These are phyloP conservation scores for Calvatia gigantea DNA, from an alignment of 768 basidiomycete species.

Conservation along the genomic window DNA sequence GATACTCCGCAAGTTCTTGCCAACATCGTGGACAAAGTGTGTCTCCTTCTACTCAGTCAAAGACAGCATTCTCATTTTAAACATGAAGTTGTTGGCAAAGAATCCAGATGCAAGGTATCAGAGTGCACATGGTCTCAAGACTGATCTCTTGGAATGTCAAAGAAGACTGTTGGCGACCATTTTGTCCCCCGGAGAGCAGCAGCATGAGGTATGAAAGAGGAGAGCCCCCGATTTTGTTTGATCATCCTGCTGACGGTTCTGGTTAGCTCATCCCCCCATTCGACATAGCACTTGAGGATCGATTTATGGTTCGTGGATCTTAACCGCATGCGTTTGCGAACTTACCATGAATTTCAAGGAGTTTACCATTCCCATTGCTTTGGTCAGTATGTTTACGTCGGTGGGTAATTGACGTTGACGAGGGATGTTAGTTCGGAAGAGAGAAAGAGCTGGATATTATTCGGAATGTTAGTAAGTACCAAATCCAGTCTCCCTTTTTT, in stretches of 20 bases:
- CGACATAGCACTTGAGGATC: conserved; percentile 61
- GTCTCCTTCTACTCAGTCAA: not conserved
- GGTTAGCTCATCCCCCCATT: conserved; percentile 64
- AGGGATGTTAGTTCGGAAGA: conserved; percentile 53
- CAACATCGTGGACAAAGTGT: conserved; percentile 64
- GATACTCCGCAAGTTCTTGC: conserved; percentile 73
- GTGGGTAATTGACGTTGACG: conserved; percentile 3
- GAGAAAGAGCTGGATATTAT: conserved; percentile 69
- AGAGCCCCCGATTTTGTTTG: not conserved
- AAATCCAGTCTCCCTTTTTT: not conserved
- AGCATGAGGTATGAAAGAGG: conserved; percentile 43
- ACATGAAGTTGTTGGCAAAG: conserved; percentile 56
- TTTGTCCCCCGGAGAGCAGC: conserved; percentile 51
- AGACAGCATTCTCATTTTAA: conserved; percentile 10
- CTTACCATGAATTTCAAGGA: conserved; percentile 34
- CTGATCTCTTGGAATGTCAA: conserved; percentile 68
- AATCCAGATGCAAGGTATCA: conserved; percentile 68
- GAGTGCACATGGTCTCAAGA: conserved; percentile 65
- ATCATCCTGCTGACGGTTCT: conserved; percentile 10
- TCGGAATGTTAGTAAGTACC: conserved; percentile 56
- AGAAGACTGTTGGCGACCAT: conserved; percentile 57
- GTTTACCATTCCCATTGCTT: conserved; percentile 64
- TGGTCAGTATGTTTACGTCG: conserved; percentile 36
- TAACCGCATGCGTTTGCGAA: not conserved
- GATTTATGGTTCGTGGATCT: conserved; percentile 47